Evolutionary conservation across 1,139 yeast genomes (phyloP), one percentile per base, ranked within the genome.

Genomic region (Magnusiomyces suaveolens): DNA sequence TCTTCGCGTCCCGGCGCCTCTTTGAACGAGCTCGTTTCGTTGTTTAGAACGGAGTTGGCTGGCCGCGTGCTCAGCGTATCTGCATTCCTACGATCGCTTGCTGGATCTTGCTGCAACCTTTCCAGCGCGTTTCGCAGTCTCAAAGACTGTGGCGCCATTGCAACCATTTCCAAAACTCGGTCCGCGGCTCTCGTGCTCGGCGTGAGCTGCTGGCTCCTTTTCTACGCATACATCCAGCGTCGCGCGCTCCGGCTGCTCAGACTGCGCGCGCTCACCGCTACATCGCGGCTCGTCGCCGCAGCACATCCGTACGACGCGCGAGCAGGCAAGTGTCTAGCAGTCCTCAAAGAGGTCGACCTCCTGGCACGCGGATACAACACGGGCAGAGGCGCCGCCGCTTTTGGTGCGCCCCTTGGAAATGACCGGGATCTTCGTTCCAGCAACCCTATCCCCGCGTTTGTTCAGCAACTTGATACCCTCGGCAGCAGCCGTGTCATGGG

Each of bases 341-440:
- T 67, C 16, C 63, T 73, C 4, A 72, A 69, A 48, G 75, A 73
- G 52, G 63, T 69, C 2, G 77, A 74, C 54, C 61, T 72, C 26
- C 60, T 71, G 12, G 59, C 66, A 20, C 62, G 62, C 21, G 74
- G 74, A 2, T 69, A 62, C 53, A 54, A 64, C 12, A 66, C 69
- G 0, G 69, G 63, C 32, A 53, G 61, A 24, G 57, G 60, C 12
- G 18, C 26, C 26, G 46, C 36, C 2, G 33, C 33, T 6, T n/a
- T n/a, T n/a, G n/a, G n/a, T n/a, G 33, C 6, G 6, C 12, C 12
- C 18, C 41, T 14, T 16, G 16, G 4, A 10, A 16, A 8, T 10
- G 18, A 10, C 18, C 16, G 18, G 3, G 18, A 6, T 8, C 6
- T n/a, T 2, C 4, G 48, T 12, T 25, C 47, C 3, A 12, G 16